These are phyloP conservation scores for Fomitopsis pinicola DNA, from an alignment of 1,284 basidiomycete species.

Conservation along the genomic window DNA sequence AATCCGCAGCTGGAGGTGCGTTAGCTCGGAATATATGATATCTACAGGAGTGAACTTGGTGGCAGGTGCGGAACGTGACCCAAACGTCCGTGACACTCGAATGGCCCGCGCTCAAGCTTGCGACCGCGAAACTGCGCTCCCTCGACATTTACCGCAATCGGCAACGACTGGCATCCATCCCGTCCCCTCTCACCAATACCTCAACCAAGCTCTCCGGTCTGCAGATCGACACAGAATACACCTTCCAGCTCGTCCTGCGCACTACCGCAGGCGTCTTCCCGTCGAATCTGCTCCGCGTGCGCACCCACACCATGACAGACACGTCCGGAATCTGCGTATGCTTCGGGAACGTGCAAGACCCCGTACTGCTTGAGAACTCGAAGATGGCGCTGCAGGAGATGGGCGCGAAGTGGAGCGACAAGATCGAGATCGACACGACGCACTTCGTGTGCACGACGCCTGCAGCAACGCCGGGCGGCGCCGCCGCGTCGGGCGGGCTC, in stretches of 20 bases:
- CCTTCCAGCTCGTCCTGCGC: conserved; percentile 87
- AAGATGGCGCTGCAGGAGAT: conserved; percentile 78
- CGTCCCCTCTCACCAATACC: conserved; percentile 75
- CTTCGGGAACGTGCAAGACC: conserved; percentile 84
- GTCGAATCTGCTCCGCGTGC: conserved; percentile 77
- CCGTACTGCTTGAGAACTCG: conserved; percentile 70
- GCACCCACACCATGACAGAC: conserved; percentile 91
- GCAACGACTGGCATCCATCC: conserved; percentile 82
- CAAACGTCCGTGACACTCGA: conserved; percentile 94
- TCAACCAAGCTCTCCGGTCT: conserved; percentile 90
- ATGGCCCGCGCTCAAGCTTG: conserved; percentile 85
- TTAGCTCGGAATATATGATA: conserved; percentile 1
- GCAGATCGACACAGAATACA: conserved; percentile 84
- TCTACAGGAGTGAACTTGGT: not conserved
- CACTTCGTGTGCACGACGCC: conserved; percentile 95
- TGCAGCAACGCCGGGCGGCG: conserved; percentile 58
- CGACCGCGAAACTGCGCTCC: conserved; percentile 79
- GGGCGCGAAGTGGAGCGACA: conserved; percentile 84
- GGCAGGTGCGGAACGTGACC: conserved; percentile 84
- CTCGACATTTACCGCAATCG: conserved; percentile 91
- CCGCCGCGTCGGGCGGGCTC: conserved; percentile 47
- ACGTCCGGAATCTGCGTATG: conserved; percentile 91
- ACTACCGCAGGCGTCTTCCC: conserved; percentile 88
- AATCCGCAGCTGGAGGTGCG: conserved; percentile 70
- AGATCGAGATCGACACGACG: conserved; percentile 94